These are phyloP conservation scores for Aspergillus persii DNA, from an alignment of 2,329 filamentous ascomycete species.

Conservation along the genomic window DNA sequence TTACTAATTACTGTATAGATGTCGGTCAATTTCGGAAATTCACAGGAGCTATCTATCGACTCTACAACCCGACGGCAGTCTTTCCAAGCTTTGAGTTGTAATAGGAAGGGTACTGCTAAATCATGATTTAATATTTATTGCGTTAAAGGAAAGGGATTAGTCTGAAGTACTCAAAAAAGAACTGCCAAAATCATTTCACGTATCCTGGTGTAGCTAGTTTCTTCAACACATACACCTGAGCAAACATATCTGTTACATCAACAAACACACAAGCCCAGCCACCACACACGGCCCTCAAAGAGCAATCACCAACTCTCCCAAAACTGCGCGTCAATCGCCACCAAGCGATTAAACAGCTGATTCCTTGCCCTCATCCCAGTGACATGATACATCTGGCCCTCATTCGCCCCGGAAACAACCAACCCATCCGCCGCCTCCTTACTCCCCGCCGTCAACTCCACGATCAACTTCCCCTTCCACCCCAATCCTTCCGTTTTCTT, in stretches of 20 bases:
- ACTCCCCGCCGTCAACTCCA: constrained; percentile 70
- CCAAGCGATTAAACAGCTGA: constrained; percentile 75
- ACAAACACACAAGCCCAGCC: too few relatives aligned
- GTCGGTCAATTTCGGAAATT: constrained; percentile 21
- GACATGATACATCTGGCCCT: constrained; percentile 52
- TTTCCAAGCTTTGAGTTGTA: constrained; percentile 25
- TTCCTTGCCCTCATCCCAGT: constrained; percentile 72
- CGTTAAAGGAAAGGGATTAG: too few relatives aligned
- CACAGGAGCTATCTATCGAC: constrained; percentile 27
- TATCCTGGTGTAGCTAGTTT: too few relatives aligned
- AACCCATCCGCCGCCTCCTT: constrained; percentile 74
- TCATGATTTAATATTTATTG: too few relatives aligned
- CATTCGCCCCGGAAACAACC: constrained; percentile 59
- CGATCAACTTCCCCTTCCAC: constrained; percentile 80
- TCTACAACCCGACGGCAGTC: constrained; percentile 25
- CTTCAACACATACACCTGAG: too few relatives aligned
- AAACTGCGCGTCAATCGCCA: constrained; percentile 76
- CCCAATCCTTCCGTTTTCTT: constrained; percentile 78
- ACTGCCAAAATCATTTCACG: too few relatives aligned
- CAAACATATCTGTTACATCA: too few relatives aligned
- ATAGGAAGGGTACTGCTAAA: too few relatives aligned
- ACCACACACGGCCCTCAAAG: too few relatives aligned
- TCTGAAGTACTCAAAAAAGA: too few relatives aligned
- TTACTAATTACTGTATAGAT: background rate
- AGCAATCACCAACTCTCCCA: constrained; percentile 60